Evolutionary conservation across 2,329 filamentous ascomycete genomes (phyloP), one percentile per base, ranked within the genome.

Genomic region (Calonectria henricotiae): DNA sequence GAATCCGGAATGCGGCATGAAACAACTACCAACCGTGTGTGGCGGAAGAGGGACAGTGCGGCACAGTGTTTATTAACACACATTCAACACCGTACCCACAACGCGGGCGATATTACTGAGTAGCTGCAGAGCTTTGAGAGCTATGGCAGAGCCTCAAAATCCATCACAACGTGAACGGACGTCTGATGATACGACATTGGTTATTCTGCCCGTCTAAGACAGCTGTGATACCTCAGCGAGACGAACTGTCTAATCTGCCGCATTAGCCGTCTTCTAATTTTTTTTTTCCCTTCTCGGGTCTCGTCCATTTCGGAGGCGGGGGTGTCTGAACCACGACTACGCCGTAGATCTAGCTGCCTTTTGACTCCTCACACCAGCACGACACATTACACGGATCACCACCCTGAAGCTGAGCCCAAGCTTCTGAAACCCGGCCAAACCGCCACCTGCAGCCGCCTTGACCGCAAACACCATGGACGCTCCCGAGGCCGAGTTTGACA

Each of bases 401-500:
- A 60, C 44, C 37, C 20, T 32, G 13, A 39, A 43, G 17, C 15
- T 41, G 15, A 27, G 27, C 25, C 39, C 62, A 67, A 54, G 41
- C 47, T 37, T 65, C 64, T 55, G 20, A 61, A 51, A 61, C 41
- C 23, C 23, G 35, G 15, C 37, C 63, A 49, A 49, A 43, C 65
- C 23, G 47, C 49, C 66, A 37, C 55, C 20, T 23, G 13, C 62
- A 44, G 35, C 27, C 44, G 49, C 25, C 6, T 11, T 13, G 8
- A 62, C 41, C 30, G 9, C 41, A n/a, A 20, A 9, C 51, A 77
- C 65, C 54, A 92, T 92, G 90, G 90, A 93, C 73, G 89, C 85
- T 20, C 80, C 86, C 39, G 90, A 91, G 49, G 85, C 87, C 35
- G 91, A 92, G 61, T 80, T 85, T 67, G 91, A 92, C 75, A 83